These are phyloP conservation scores for Phytophthora ohioensis DNA, from an alignment of 352 stramenopile species.

Conservation along the genomic window DNA sequence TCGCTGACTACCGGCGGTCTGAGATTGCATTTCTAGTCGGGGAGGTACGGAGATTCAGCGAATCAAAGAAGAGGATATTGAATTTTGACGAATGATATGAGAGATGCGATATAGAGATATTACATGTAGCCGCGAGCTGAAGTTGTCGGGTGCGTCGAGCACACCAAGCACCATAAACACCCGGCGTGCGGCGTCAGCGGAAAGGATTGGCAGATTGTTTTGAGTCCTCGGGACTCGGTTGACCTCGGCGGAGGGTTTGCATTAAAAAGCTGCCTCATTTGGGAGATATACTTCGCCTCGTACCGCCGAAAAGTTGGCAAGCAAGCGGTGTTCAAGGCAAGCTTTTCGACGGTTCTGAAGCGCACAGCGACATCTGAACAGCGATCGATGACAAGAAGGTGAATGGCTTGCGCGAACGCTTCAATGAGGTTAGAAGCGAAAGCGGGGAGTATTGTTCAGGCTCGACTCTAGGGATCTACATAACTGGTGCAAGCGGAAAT, in stretches of 20 bases:
- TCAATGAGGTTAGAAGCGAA: no score
- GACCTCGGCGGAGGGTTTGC: no score
- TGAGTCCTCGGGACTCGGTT: no score
- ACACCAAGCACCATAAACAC: conserved; percentile 22
- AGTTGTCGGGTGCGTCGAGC: conserved; percentile 14
- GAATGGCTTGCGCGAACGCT: no score
- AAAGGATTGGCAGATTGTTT: no score
- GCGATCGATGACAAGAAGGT: no score
- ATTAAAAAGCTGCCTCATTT: no score
- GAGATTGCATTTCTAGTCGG: conserved; percentile 8
- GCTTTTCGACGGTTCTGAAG: neutral
- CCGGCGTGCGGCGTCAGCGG: neutral
- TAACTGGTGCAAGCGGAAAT: no score
- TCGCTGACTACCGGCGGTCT: conserved; percentile 16
- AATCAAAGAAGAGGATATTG: neutral
- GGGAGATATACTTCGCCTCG: no score
- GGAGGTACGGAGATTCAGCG: neutral
- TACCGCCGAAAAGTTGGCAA: neutral
- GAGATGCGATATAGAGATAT: neutral
- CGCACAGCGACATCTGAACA: no score
- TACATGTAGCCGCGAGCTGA: conserved; percentile 8
- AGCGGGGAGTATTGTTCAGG: no score
- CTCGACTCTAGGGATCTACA: no score
- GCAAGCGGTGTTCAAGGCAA: neutral
- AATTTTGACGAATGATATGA: conserved; percentile 4